Conservation (phyloP, 495 filamentous ascomycete species). For the Penicillium cosmopolitanum region DNA sequence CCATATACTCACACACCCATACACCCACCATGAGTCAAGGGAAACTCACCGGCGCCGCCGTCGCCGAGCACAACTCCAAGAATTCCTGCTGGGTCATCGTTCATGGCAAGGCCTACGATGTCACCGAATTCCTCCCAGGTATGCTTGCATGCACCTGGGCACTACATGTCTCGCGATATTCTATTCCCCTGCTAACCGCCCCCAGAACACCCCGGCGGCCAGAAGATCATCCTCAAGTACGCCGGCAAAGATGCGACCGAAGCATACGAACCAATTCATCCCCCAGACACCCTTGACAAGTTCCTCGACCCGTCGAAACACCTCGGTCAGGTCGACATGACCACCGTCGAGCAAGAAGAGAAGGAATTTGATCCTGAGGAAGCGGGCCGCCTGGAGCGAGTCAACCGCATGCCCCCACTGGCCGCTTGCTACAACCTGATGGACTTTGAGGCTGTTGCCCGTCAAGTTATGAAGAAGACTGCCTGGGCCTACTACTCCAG, state of each 20-base stretch:
- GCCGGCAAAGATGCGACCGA: slow-evolving; percentile 84
- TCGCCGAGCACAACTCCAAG: slow-evolving; percentile 81
- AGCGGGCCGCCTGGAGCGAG: slow-evolving; percentile 70
- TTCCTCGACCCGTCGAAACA: slow-evolving; percentile 87
- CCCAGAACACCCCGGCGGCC: slow-evolving; percentile 80
- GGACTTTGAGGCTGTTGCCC: slow-evolving; percentile 93
- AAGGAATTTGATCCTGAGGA: slow-evolving; percentile 78
- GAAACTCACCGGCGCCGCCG: slow-evolving; percentile 71
- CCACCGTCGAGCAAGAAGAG: slow-evolving; percentile 73
- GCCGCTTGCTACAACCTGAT: slow-evolving; percentile 92
- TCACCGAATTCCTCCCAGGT: slow-evolving; percentile 83
- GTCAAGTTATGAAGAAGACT: slow-evolving; percentile 86
- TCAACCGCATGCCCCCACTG: slow-evolving; percentile 77
- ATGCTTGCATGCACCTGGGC: not conserved
- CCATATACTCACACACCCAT: not conserved
- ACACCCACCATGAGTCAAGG: slow-evolving; percentile 37
- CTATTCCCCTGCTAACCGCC: slow-evolving; percentile 3
- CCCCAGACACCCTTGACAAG: slow-evolving; percentile 76
- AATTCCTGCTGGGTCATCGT: slow-evolving; percentile 85
- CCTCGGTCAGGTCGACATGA: slow-evolving; percentile 89
- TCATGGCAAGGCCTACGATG: slow-evolving; percentile 90
- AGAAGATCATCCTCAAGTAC: slow-evolving; percentile 80
- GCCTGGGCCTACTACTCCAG: slow-evolving; percentile 98
- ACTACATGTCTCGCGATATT: not conserved
- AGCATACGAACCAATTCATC: slow-evolving; percentile 92